A percentile compares a stretch with the other conserved stretches of the same genome.
Evolutionary conservation across 768 basidiomycete genomes (phyloP).

Genomic region (Agaricus bisporus): DNA sequence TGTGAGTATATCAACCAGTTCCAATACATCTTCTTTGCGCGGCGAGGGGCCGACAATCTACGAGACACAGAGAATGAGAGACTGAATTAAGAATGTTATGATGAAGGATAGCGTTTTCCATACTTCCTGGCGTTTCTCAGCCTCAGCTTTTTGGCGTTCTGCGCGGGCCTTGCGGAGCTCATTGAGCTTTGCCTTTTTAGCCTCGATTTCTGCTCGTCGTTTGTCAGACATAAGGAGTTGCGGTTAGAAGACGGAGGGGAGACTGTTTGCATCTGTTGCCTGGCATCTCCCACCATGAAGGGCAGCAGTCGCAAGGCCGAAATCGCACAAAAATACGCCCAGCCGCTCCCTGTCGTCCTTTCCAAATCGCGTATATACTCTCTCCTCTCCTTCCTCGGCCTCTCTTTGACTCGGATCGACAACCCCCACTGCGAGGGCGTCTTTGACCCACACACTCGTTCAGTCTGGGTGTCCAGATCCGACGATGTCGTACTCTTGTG

Average conservation of each 20-base stretch:
- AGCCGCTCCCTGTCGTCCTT: conserved; percentile 58
- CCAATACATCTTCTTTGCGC: conserved; percentile 54
- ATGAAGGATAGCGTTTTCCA: neutral
- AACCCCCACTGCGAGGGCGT: conserved; percentile 74
- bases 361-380: conserved; percentile 38
- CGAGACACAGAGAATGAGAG: neutral
- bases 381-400: conserved; percentile 47
- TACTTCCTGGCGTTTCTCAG: conserved; percentile 36
- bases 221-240: conserved; percentile 44
- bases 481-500: conserved; percentile 70
- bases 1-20: conserved; percentile 61
- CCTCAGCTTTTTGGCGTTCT: conserved; percentile 55
- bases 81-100: neutral
- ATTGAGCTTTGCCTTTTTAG: conserved; percentile 82
- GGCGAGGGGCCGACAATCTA: conserved; percentile 27
- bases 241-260: neutral
- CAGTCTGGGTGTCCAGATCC: conserved; percentile 75
- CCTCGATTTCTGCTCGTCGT: conserved; percentile 84
- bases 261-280: conserved; percentile 10
- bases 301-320: conserved; percentile 50
- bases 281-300: conserved; percentile 27
- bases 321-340: conserved; percentile 61
- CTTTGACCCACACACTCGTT: conserved; percentile 75
- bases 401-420: conserved; percentile 51
- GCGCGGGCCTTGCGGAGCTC: conserved; percentile 76